Evolutionary conservation across 2,329 filamentous ascomycete species (phyloP).

Genomic region (Sporothrix pallida): DNA sequence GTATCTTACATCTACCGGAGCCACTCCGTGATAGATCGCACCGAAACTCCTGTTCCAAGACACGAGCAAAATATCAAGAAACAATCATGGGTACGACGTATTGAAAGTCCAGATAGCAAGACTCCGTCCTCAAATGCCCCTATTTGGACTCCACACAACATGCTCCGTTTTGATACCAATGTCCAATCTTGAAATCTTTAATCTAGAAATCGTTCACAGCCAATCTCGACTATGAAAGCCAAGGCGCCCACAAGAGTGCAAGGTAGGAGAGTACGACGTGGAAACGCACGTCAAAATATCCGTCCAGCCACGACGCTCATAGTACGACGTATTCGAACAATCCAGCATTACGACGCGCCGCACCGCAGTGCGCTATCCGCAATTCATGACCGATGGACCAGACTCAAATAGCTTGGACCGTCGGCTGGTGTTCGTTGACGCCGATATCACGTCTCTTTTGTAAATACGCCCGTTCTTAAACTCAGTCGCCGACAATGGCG

Average conservation of each 20-base stretch:
- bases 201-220: background rate
- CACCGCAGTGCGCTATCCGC: background rate
- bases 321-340: background rate
- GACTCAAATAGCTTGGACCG: background rate
- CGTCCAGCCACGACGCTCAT: background rate
- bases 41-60: background rate
- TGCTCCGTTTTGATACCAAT: background rate
- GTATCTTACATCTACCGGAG: background rate
- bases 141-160: too few relatives aligned
- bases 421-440: background rate
- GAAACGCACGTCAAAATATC: background rate
- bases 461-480: background rate
- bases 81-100: too few relatives aligned
- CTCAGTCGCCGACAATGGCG: background rate
- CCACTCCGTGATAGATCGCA: background rate
- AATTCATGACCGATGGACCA: slow-evolving; percentile 4
- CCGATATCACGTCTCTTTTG: background rate
- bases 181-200: background rate
- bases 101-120: background rate
- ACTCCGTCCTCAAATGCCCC: background rate
- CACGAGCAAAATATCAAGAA: background rate
- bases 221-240: background rate
- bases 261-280: background rate
- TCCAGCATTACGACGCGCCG: background rate
- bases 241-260: background rate